A percentile compares a stretch with the other conserved stretches of the same genome.
phyloP scores from a whole-genome alignment of 352 stramenopile species.

The Globisporangium mamillatum region DNA sequence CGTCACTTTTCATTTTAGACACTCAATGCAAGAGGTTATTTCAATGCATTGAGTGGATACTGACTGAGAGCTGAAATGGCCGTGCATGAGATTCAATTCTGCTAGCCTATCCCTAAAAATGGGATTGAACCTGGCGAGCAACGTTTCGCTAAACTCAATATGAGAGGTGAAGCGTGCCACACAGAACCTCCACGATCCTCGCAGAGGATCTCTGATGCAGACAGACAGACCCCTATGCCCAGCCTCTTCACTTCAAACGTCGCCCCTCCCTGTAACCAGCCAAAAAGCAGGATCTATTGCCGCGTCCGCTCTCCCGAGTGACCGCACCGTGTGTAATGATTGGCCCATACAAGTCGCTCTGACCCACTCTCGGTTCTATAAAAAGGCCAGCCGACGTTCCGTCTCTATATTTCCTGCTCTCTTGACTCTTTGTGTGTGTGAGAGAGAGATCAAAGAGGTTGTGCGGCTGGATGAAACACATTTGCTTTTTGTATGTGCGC shows the following conservation, averaged over 20 bases:
- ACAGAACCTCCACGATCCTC: not conserved
- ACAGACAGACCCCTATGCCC: not conserved
- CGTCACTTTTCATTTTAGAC: no score
- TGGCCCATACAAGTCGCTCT: not conserved
- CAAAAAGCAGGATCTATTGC: not conserved
- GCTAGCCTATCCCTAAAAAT: no score
- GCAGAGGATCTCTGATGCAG: not conserved
- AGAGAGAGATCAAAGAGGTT: not conserved
- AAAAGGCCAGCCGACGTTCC: not conserved
- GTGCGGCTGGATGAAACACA: not conserved
- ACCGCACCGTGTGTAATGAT: conserved; percentile 7
- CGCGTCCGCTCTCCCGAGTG: not conserved
- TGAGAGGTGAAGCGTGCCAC: no score
- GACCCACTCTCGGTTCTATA: not conserved
- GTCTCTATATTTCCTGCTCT: conserved; percentile 2
- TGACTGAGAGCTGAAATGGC: no score
- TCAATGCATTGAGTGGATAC: no score
- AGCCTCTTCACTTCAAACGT: conserved; percentile 7
- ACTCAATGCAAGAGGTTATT: no score
- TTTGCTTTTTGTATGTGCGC: conserved; percentile 3
- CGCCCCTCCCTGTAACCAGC: not conserved
- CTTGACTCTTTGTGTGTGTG: conserved; percentile 2
- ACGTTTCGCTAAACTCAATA: no score
- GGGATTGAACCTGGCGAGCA: no score
- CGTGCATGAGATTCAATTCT: no score